Percentiles rank a stretch among this genome's conserved stretches.
phyloP scores from a whole-genome alignment of 75 land plant species.

The Chamaecyparis obtusa region DNA sequence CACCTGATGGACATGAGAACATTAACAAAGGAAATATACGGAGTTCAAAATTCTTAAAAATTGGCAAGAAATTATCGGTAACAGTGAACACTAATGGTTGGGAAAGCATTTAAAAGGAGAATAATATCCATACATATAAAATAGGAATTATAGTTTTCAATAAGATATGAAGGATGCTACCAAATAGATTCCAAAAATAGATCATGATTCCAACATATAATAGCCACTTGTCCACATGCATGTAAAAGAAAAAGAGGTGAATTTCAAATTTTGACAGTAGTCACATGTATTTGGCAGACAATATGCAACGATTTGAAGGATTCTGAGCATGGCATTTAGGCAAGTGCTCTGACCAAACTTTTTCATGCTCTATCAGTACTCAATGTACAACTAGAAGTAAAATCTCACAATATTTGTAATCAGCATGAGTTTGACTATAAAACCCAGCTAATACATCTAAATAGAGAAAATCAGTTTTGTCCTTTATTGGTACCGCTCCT shows the following conservation, averaged over 20 bases:
- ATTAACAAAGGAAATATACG: background rate
- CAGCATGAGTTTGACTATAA: too few relatives aligned
- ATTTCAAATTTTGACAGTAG: background rate
- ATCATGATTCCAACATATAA: background rate
- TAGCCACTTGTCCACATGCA: background rate
- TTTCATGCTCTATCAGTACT: background rate
- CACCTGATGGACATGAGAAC: slow-evolving; percentile 30
- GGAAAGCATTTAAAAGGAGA: background rate
- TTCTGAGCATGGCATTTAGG: background rate
- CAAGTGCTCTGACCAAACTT: background rate
- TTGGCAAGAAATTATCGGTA: too few relatives aligned
- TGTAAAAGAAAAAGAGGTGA: background rate
- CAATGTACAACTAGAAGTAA: background rate
- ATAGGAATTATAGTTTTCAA: too few relatives aligned
- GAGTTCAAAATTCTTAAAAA: background rate
- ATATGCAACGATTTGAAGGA: background rate
- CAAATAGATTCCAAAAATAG: background rate
- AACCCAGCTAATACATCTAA: background rate
- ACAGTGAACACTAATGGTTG: too few relatives aligned
- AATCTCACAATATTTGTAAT: background rate
- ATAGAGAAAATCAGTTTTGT: background rate
- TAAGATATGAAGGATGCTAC: too few relatives aligned
- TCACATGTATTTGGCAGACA: background rate
- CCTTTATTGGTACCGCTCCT: background rate
- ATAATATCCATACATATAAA: background rate